Evolutionary conservation across 1,139 yeast genomes (phyloP), one percentile per base, ranked within the genome.

Genomic region (Arxiozyma slooffiae): DNA sequence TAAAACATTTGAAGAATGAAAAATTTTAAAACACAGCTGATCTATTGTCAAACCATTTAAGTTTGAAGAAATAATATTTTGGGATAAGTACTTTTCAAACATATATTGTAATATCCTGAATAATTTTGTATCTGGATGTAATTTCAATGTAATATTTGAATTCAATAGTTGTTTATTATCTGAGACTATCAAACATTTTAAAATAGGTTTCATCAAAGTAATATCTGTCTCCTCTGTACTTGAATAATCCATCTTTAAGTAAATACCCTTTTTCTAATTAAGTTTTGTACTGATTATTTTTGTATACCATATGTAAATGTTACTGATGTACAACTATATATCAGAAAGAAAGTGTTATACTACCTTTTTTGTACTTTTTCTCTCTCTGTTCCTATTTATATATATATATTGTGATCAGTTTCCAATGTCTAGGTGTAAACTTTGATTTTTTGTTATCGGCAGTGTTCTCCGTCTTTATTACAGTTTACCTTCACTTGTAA

Each of bases 81-180:
- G 44, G 4, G 23, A 24, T 17, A 30, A 11, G 7, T 30, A 30
- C 6, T 30, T 40, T 24, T 41, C 55, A 48, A 61, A 64, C 18
- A 61, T 49, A 45, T 62, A 64, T 44, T 63, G 66, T 43, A 60
- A 40, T n/a, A 64, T 37, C 45, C 66, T 53, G 5, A 51, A 52
- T 18, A 59, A 55, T n/a, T 54, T 47, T 16, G 63, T 55, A 41
- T 53, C 50, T 0, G 63, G 61, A 44, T 60, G 67, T 1, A 59
- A 62, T 39, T 57, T 56, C 4, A 64, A 52, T 7, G 51, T 46
- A 16, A 62, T 11, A 39, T 55, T 54, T 2, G 60, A 47, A 14
- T 44, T 47, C n/a, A 55, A 45, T 37, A 57, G 36, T 18, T 43
- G 17, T 17, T 23, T 23, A 11, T 44, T 23, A 37, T 22, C 23